phyloP scores from a whole-genome alignment of 768 basidiomycete species.

The Tylopilus intermedius region DNA sequence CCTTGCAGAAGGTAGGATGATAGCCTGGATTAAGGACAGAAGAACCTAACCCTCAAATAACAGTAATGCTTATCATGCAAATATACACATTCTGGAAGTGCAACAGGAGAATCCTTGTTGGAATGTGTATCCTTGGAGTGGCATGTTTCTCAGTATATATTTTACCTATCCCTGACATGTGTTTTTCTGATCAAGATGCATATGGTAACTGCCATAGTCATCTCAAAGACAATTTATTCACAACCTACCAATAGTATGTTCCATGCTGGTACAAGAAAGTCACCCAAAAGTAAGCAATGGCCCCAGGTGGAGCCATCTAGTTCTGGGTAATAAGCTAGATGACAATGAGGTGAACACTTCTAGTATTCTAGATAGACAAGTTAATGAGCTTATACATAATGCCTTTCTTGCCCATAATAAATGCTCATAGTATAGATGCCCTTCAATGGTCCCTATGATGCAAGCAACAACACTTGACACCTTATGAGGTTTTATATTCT shows the following conservation, averaged over 20 bases:
- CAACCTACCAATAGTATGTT: slow-evolving; percentile 5
- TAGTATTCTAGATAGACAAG: too few species aligned
- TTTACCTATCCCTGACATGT: not conserved
- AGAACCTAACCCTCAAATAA: not conserved
- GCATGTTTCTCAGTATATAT: not conserved
- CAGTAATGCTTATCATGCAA: slow-evolving; percentile 18
- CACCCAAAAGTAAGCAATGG: too few species aligned
- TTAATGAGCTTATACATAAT: too few species aligned
- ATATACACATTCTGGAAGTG: slow-evolving; percentile 18
- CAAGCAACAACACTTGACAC: too few species aligned
- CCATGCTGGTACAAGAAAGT: not conserved
- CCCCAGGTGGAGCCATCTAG: too few species aligned
- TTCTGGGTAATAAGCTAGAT: too few species aligned
- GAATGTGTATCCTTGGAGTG: slow-evolving; percentile 10
- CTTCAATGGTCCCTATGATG: too few species aligned
- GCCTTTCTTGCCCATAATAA: too few species aligned
- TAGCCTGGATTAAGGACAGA: not conserved
- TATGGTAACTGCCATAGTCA: slow-evolving; percentile 1
- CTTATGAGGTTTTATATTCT: too few species aligned
- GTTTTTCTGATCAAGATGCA: slow-evolving; percentile 2
- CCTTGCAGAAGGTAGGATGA: slow-evolving; percentile 16
- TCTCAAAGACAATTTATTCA: slow-evolving; percentile 5
- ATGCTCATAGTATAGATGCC: too few species aligned
- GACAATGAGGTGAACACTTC: too few species aligned
- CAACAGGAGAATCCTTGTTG: slow-evolving; percentile 15